phyloP scores from a whole-genome alignment of 805 yeast species.

The Lachancea sp. region DNA sequence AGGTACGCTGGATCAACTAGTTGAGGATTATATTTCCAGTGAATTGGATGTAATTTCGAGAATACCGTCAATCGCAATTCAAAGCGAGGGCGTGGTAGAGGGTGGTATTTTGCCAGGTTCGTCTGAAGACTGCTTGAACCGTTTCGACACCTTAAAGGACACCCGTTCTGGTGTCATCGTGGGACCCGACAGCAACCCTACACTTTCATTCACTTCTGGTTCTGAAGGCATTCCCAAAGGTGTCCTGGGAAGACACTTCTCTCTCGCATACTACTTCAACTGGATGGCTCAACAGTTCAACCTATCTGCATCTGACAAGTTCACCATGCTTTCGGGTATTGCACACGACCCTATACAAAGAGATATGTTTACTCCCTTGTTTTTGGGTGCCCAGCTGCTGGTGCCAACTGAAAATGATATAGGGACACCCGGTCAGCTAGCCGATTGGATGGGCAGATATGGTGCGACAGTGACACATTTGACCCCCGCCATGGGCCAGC shows the following conservation, averaged over 20 bases:
- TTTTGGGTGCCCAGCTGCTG: conserved; percentile 85
- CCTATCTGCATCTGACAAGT: conserved; percentile 70
- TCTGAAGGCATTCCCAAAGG: conserved; percentile 99
- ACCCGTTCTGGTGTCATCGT: conserved; percentile 81
- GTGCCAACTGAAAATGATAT: conserved; percentile 97
- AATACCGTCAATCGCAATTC: conserved; percentile 71
- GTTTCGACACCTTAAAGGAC: conserved; percentile 41
- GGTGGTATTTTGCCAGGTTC: conserved; percentile 46
- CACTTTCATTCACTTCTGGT: conserved; percentile 93
- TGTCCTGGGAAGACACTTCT: conserved; percentile 95
- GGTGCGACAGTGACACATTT: conserved; percentile 94
- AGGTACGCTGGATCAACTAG: conserved; percentile 71
- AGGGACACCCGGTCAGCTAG: conserved; percentile 96
- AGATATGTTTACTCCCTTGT: conserved; percentile 97
- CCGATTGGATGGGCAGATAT: conserved; percentile 92
- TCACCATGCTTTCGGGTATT: conserved; percentile 97
- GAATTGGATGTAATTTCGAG: conserved; percentile 69
- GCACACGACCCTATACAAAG: conserved; percentile 99
- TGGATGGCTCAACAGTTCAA: conserved; percentile 94
- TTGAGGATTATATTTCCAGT: conserved; percentile 65
- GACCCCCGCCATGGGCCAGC: conserved; percentile 99
- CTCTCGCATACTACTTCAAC: conserved; percentile 94
- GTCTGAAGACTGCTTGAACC: conserved; percentile 44
- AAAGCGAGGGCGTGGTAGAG: conserved; percentile 62
- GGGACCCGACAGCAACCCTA: conserved; percentile 97